Conservation (phyloP, 345 rosid species). For the Citrus australasica region DNA sequence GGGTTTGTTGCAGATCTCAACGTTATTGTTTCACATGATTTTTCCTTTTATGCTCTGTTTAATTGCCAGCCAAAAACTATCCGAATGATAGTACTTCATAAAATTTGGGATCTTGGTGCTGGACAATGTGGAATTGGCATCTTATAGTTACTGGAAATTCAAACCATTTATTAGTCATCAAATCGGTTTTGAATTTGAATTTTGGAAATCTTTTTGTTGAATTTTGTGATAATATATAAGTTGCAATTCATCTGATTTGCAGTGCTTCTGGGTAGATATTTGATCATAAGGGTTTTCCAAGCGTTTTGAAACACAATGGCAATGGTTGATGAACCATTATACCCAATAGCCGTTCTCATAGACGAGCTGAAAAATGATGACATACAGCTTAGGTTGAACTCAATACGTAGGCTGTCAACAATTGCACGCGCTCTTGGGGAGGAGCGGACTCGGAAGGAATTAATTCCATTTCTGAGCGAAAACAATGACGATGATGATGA, state of each 20-base stretch:
- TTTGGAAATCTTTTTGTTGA: background rate
- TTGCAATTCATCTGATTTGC: constrained; percentile 2
- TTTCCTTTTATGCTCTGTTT: background rate
- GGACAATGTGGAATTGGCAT: constrained; percentile 1
- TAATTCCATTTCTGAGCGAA: constrained; percentile 86
- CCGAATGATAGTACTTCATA: background rate
- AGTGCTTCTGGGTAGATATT: constrained; percentile 4
- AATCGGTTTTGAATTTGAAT: background rate
- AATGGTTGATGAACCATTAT: constrained; percentile 77
- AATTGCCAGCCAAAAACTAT: background rate
- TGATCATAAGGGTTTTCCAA: constrained; percentile 8
- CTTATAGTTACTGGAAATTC: background rate
- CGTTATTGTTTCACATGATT: constrained; percentile 8
- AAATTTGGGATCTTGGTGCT: constrained; percentile 1
- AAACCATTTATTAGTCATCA: background rate
- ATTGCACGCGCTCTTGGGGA: constrained; percentile 98
- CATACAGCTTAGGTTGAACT: constrained; percentile 87
- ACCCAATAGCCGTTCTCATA: constrained; percentile 85
- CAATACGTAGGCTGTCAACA: constrained; percentile 83
- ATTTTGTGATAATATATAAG: background rate
- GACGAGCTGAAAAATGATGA: constrained; percentile 95
- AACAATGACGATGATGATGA: constrained; percentile 96
- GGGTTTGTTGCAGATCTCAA: constrained; percentile 23
- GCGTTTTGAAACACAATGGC: constrained; percentile 43
- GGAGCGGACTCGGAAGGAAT: constrained; percentile 85